Conservation (phyloP, 352 stramenopile species). For the Labyrinthula sp. region DNA sequence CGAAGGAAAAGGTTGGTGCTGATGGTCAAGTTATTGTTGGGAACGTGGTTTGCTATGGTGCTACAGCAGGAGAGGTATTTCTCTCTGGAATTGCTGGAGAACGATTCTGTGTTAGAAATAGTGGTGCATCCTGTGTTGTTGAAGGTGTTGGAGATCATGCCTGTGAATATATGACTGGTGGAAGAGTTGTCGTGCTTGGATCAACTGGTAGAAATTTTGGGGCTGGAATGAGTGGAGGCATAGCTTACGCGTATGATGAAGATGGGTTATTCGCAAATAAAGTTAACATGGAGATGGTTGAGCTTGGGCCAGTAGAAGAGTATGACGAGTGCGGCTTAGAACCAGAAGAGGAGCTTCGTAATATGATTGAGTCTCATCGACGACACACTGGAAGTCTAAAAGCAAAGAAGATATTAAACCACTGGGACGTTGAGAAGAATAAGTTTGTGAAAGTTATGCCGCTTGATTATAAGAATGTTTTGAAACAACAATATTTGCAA, state of each 20-base stretch:
- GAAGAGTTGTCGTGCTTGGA: constrained; percentile 67
- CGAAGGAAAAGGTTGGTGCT: constrained; percentile 37
- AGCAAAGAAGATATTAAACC: constrained; percentile 56
- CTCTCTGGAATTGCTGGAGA: constrained; percentile 80
- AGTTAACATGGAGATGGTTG: constrained; percentile 88
- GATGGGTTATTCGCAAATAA: constrained; percentile 62
- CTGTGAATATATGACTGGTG: constrained; percentile 94
- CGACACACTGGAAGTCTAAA: constrained; percentile 59
- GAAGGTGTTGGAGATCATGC: constrained; percentile 84
- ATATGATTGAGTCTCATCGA: constrained; percentile 53
- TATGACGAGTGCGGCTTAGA: constrained; percentile 33
- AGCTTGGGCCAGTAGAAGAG: constrained; percentile 46
- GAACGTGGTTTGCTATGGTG: constrained; percentile 62
- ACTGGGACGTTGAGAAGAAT: constrained; percentile 51
- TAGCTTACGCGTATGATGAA: constrained; percentile 84
- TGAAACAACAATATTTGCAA: constrained; percentile 41
- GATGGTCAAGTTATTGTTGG: constrained; percentile 60
- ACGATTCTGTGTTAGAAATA: constrained; percentile 86
- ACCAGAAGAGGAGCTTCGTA: constrained; percentile 44
- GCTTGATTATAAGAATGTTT: constrained; percentile 56
- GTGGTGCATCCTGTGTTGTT: constrained; percentile 70
- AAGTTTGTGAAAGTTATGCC: constrained; percentile 61
- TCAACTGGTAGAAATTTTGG: constrained; percentile 81
- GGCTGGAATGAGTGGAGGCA: constrained; percentile 78
- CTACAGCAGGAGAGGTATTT: constrained; percentile 72